Percentiles rank a stretch among this genome's conserved stretches.
Evolutionary conservation across 2,329 filamentous ascomycete species (phyloP).

Genomic region (Elsinoe arachidis): DNA sequence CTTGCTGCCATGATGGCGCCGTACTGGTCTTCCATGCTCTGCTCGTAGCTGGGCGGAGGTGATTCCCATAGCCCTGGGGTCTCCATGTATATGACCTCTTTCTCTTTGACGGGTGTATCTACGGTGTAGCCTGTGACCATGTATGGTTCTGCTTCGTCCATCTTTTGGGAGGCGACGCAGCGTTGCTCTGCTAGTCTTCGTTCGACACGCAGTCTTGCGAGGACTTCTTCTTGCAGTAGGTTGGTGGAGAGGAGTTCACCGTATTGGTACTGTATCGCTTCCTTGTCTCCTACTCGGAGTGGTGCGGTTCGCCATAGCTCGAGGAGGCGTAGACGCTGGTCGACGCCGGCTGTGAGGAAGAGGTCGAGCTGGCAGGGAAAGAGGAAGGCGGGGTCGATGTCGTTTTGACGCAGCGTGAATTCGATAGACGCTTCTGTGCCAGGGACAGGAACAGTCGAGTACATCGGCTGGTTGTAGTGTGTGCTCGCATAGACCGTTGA

Average conservation of each 20-base stretch:
- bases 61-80: slow-evolving; percentile 1
- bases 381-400: slow-evolving; percentile 60
- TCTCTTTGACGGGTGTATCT: slow-evolving; percentile 52
- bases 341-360: slow-evolving; percentile 64
- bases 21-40: slow-evolving; percentile 60
- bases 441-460: slow-evolving; percentile 36
- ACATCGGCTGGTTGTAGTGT: slow-evolving; percentile 72
- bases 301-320: slow-evolving; percentile 81
- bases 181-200: slow-evolving; percentile 26
- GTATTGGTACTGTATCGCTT: slow-evolving; percentile 32
- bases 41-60: slow-evolving; percentile 18
- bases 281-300: slow-evolving; percentile 44
- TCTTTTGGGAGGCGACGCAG: background rate
- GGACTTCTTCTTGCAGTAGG: slow-evolving; percentile 46
- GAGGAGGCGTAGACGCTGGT: slow-evolving; percentile 65
- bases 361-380: slow-evolving; percentile 68
- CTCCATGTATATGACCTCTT: slow-evolving; percentile 20
- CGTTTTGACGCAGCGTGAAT: slow-evolving; percentile 53
- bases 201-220: slow-evolving; percentile 54
- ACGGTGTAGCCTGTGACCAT: slow-evolving; percentile 64
- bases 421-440: slow-evolving; percentile 39
- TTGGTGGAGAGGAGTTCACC: slow-evolving; percentile 52
- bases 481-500: slow-evolving; percentile 55
- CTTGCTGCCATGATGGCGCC: slow-evolving; percentile 50
- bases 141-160: slow-evolving; percentile 62